Conservation (phyloP, 2,329 filamentous ascomycete genomes). For the Cercospora sojina region DNA sequence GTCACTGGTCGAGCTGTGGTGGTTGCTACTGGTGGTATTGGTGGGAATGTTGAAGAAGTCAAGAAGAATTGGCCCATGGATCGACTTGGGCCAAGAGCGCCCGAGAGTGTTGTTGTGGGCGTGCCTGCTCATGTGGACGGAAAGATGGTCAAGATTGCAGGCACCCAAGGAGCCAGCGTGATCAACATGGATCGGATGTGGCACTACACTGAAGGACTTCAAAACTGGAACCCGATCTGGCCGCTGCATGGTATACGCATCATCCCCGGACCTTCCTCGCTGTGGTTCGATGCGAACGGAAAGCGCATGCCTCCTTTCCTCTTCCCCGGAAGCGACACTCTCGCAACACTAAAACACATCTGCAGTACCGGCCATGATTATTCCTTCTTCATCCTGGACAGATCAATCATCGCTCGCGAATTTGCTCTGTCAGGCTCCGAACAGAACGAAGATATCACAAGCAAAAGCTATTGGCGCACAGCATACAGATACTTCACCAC, state of each 20-base stretch:
- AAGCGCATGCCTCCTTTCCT: slow-evolving; percentile 6
- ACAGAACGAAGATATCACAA: background rate
- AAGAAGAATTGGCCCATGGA: slow-evolving; percentile 1
- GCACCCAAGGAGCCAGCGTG: background rate
- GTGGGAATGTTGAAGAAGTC: background rate
- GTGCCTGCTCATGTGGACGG: background rate
- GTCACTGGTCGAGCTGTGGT: background rate
- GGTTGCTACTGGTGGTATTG: background rate
- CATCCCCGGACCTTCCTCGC: background rate
- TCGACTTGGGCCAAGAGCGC: background rate
- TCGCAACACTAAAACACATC: background rate
- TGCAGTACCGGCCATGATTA: background rate
- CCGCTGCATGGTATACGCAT: background rate
- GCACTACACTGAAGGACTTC: slow-evolving; percentile 2
- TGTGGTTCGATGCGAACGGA: background rate
- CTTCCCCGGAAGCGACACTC: background rate
- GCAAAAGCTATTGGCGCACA: background rate
- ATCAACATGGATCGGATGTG: slow-evolving; percentile 5
- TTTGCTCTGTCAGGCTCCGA: background rate
- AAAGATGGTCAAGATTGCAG: background rate
- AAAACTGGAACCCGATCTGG: slow-evolving; percentile 4
- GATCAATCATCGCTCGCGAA: background rate
- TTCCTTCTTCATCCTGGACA: background rate
- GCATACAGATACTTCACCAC: background rate
- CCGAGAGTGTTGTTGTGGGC: background rate